A percentile compares a stretch with the other conserved stretches of the same genome.
phyloP scores from a whole-genome alignment of 805 yeast genomes.

The Starmerella lactis-condensi region DNA sequence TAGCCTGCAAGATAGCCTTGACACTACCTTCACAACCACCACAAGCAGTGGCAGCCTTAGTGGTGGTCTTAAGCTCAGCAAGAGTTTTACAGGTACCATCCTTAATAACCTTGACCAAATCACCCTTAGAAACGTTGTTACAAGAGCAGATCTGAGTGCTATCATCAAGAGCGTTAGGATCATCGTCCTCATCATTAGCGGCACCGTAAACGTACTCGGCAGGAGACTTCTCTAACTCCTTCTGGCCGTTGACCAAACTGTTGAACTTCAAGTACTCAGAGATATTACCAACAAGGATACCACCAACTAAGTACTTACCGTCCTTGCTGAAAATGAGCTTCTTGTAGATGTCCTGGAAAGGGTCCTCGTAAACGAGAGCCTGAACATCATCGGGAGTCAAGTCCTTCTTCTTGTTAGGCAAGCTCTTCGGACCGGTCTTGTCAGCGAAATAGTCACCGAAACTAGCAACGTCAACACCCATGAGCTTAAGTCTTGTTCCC shows the following conservation, averaged over 20 bases:
- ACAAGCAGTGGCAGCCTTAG: constrained; percentile 27
- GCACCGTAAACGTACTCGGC: constrained; percentile 20
- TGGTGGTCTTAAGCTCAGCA: constrained; percentile 22
- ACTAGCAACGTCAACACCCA: constrained; percentile 27
- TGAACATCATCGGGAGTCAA: constrained; percentile 13
- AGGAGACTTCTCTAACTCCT: constrained; percentile 21
- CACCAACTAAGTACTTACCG: constrained; percentile 25
- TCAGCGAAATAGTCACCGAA: constrained; percentile 27
- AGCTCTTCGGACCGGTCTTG: constrained; percentile 23
- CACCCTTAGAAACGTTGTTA: constrained; percentile 24
- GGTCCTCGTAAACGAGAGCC: constrained; percentile 22
- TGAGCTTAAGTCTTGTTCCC: constrained; percentile 24
- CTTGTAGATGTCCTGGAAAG: constrained; percentile 23
- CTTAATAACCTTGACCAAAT: constrained; percentile 19
- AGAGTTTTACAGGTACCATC: constrained; percentile 20
- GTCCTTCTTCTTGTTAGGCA: constrained; percentile 17
- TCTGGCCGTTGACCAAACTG: constrained; percentile 19
- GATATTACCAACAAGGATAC: constrained; percentile 25
- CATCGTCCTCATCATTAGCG: constrained; percentile 20
- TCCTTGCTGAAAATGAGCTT: constrained; percentile 23
- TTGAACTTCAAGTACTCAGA: constrained; percentile 22
- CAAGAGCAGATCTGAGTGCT: constrained; percentile 26
- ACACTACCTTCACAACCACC: constrained; percentile 27
- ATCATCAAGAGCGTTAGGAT: constrained; percentile 20
- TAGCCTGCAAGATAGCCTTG: constrained; percentile 23